Conservation (phyloP, 257 asterid genomes). For the Solanum piurae region DNA sequence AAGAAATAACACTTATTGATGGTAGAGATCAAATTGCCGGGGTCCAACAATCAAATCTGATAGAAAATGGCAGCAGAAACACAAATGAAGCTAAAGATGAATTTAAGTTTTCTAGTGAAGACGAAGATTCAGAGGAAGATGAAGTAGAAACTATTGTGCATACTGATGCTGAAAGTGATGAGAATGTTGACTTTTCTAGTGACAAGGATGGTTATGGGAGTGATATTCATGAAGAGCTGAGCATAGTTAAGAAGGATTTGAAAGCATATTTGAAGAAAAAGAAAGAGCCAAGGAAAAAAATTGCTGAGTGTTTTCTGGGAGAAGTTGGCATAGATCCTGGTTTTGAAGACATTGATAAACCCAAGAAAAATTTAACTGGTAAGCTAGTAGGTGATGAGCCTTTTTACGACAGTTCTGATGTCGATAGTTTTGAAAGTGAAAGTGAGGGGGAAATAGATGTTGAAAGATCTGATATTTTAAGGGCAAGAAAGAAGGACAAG, state of each 20-base stretch:
- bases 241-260: neutral
- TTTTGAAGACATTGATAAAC: neutral
- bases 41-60: neutral
- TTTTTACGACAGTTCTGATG: neutral
- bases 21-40: neutral
- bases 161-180: neutral
- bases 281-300: neutral
- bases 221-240: neutral
- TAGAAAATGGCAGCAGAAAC: neutral
- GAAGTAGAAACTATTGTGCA: neutral
- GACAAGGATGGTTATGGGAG: neutral
- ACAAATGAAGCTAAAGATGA: neutral
- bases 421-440: neutral
- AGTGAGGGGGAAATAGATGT: neutral
- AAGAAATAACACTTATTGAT: neutral
- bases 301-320: neutral
- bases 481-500: neutral
- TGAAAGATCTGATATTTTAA: neutral
- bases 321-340: neutral
- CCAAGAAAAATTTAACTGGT: neutral
- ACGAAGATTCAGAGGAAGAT: neutral
- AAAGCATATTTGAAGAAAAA: neutral
- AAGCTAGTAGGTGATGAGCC: neutral
- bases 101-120: neutral
- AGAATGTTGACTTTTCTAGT: neutral